Evolutionary conservation across 129 eudicot genomes (phyloP).

Genomic region (Heracleum sosnowskyi): DNA sequence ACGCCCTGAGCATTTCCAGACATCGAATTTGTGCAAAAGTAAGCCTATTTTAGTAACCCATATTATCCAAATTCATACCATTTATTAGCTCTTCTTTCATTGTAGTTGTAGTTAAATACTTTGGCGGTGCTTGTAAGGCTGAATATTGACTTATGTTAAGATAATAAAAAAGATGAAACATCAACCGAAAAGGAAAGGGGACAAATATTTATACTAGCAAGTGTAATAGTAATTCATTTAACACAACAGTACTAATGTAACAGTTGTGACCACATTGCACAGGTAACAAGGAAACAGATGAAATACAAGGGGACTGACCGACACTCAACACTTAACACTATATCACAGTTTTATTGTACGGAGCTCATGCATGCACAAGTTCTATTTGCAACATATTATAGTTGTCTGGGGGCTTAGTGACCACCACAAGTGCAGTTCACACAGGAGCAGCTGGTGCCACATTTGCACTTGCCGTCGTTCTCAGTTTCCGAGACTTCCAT

Average conservation of each 20-base stretch:
- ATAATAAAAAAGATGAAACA: neutral
- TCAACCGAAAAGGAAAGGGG: neutral
- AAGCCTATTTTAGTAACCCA: neutral
- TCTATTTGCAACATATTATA: neutral
- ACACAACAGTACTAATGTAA: slow-evolving; percentile 4
- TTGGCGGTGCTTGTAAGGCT: too few relatives aligned
- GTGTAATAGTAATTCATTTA: neutral
- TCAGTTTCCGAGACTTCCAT: slow-evolving; percentile 41
- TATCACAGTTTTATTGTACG: slow-evolving; percentile 17
- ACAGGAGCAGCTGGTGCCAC: slow-evolving; percentile 52
- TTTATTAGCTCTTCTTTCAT: neutral
- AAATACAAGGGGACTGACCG: neutral
- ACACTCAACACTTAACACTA: neutral
- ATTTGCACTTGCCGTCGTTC: slow-evolving; percentile 59
- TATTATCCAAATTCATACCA: neutral
- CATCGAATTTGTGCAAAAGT: neutral
- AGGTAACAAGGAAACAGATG: neutral
- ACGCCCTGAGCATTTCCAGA: too few relatives aligned
- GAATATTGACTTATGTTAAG: neutral
- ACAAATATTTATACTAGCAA: neutral
- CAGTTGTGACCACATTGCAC: neutral
- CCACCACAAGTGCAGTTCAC: slow-evolving; percentile 46
- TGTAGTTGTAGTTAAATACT: too few relatives aligned
- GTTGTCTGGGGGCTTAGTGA: slow-evolving; percentile 18
- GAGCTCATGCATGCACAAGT: neutral